These are phyloP conservation scores for Anaeramoeba flamelloides DNA, from an alignment of 78 protist species.

Conservation along the genomic window DNA sequence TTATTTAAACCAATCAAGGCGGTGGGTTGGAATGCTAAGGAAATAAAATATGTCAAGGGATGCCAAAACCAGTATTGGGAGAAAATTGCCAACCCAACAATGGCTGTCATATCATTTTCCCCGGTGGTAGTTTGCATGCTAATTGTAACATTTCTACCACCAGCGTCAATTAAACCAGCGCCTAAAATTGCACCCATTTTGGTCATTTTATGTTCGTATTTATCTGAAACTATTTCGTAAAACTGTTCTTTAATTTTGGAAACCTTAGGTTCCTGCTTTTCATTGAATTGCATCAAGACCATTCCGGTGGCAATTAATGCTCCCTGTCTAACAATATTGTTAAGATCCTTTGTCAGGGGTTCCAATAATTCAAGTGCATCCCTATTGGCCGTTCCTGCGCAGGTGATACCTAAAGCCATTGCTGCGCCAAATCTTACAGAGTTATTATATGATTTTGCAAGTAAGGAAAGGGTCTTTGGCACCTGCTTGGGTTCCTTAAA, in stretches of 20 bases:
- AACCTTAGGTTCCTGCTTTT: conserved; percentile 22
- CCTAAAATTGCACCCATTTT: conserved; percentile 91
- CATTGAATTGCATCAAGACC: conserved; percentile 64
- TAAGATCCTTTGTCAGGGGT: conserved; percentile 52
- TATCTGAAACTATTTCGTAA: conserved; percentile 34
- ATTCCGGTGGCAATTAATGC: conserved; percentile 78
- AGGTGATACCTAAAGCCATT: conserved; percentile 86
- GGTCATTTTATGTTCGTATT: conserved; percentile 70
- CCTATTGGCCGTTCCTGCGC: conserved; percentile 96
- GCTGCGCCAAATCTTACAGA: conserved; percentile 94
- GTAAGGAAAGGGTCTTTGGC: conserved; percentile 17
- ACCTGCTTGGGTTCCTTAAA: conserved; percentile 50
- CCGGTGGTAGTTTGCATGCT: conserved; percentile 41
- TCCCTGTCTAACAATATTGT: conserved; percentile 74
- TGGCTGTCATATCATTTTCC: conserved; percentile 27
- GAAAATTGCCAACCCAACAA: conserved; percentile 72
- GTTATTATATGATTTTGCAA: conserved; percentile 82
- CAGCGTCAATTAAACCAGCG: conserved; percentile 87
- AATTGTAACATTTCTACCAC: conserved; percentile 84
- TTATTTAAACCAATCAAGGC: conserved; percentile 66
- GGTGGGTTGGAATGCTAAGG: conserved; percentile 85
- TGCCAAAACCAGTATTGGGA: conserved; percentile 94
- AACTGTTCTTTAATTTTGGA: too few species aligned
- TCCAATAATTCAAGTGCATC: conserved; percentile 38
- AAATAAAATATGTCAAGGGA: conserved; percentile 69